A percentile compares a stretch with the other conserved stretches of the same genome.
Evolutionary conservation across 2,329 filamentous ascomycete species (phyloP).

Genomic region (Colletotrichum sp.): DNA sequence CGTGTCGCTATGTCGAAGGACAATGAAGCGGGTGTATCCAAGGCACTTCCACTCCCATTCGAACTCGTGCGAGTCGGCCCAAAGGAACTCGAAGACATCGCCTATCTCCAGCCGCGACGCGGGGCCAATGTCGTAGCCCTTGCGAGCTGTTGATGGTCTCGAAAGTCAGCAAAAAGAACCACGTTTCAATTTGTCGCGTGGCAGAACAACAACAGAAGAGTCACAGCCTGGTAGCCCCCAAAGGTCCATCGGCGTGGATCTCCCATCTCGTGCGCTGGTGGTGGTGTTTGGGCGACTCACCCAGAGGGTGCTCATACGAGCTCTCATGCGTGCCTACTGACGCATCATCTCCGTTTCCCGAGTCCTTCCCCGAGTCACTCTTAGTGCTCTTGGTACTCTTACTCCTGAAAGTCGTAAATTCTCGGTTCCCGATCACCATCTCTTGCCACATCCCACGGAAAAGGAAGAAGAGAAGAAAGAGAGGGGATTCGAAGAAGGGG

Average conservation of each 20-base stretch:
- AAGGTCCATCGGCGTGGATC: neutral
- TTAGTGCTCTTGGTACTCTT: constrained; percentile 22
- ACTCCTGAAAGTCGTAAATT: constrained; percentile 19
- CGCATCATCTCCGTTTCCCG: constrained; percentile 21
- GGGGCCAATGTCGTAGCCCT: constrained; percentile 20
- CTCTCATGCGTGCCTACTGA: constrained; percentile 20
- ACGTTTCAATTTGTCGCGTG: neutral
- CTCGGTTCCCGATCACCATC: constrained; percentile 22
- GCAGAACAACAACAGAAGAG: neutral
- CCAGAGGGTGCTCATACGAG: constrained; percentile 21
- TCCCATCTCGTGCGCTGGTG: neutral
- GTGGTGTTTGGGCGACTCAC: constrained; percentile 1
- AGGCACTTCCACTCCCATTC: constrained; percentile 21
- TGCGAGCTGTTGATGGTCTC: constrained; percentile 9
- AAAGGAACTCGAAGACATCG: constrained; percentile 20
- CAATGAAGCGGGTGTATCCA: constrained; percentile 19
- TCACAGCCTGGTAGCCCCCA: neutral
- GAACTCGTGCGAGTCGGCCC: constrained; percentile 20
- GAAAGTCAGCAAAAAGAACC: neutral
- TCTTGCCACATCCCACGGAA: constrained; percentile 20
- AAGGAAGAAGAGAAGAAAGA: neutral
- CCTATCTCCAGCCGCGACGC: constrained; percentile 13
- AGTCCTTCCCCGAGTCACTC: constrained; percentile 21
- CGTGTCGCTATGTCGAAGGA: constrained; percentile 18
- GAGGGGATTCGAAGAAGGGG: neutral